Percentiles rank a stretch among this genome's conserved stretches.
These are phyloP conservation scores for Phialocephala sp. DNA, from an alignment of 2,329 filamentous ascomycete genomes.

Conservation along the genomic window DNA sequence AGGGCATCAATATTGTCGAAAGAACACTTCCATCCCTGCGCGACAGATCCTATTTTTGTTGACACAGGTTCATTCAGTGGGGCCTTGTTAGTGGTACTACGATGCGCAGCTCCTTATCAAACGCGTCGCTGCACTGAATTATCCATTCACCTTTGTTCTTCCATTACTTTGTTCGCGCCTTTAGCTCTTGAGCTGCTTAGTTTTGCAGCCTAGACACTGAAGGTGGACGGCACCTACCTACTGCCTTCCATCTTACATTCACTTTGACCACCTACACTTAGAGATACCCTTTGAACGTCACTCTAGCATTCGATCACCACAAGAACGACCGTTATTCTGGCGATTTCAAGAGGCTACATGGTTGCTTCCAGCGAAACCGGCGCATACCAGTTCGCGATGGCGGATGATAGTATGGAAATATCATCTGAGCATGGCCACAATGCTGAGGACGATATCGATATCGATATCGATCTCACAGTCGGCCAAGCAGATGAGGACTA, in stretches of 20 bases:
- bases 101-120: background rate
- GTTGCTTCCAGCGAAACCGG: background rate
- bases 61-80: background rate
- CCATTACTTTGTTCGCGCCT: background rate
- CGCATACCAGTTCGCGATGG: constrained; percentile 33
- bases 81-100: background rate
- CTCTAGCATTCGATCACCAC: background rate
- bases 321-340: background rate
- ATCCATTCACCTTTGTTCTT: background rate
- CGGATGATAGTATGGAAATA: constrained; percentile 60
- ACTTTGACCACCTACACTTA: background rate
- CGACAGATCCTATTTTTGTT: background rate
- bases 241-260: background rate
- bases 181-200: background rate
- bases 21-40: background rate
- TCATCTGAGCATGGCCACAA: constrained; percentile 51
- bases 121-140: background rate
- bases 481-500: constrained; percentile 56
- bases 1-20: too few species aligned
- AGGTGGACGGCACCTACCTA: background rate
- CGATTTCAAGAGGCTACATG: background rate
- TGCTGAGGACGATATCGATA: constrained; percentile 51
- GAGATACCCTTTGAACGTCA: background rate
- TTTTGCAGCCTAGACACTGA: background rate
- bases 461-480: constrained; percentile 60